Evolutionary conservation across 805 yeast genomes (phyloP), one percentile per base, ranked within the genome.

Genomic region (Saccharomycopsis olivae): DNA sequence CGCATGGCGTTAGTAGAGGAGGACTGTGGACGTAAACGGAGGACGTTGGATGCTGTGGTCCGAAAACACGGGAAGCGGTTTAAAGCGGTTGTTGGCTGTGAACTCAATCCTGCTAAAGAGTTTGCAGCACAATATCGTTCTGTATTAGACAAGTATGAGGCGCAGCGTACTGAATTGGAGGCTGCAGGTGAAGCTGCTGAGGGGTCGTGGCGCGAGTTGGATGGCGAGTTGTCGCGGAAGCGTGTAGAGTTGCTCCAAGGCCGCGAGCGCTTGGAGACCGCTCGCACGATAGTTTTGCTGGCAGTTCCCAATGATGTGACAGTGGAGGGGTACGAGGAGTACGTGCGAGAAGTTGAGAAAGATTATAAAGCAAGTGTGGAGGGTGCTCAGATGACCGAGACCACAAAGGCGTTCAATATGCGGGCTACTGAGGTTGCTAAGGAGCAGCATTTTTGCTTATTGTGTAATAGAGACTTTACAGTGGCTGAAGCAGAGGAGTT

Each of bases 391-490:
- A 75, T 83, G 48, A 71, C 70, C 23, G 75, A 74, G 33, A 82
- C 86, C 2, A 78, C 88, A 1, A 62, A 73, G 19, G 73, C 73
- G 31, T 87, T 79, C 58, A 86, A 83, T 51, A 58, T 66, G 17
- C 73, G 72, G 33, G 96, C 96, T 0, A 58, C 82, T 9, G 69
- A 73, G 23, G 56, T 70, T 30, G 92, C 94, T 0, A 59, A 72
- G 20, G 51, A 54, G 3, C 66, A 69, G 6, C 67, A 75, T 9
- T 64, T 71, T 35, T 89, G 96, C 57, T 60, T 78, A 32, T 60
- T 88, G 33, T 89, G 97, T 56, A 71, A 72, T 15, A 65, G 94
- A 37, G 64, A 68, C 10, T 82, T 87, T 57, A 70, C 69, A 13
- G 62, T 36, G 14, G 25, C 48, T 33, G 49, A 47, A 14, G 45